Evolutionary conservation across 306 rosid genomes (phyloP).

Genomic region (Benincasa hispida): DNA sequence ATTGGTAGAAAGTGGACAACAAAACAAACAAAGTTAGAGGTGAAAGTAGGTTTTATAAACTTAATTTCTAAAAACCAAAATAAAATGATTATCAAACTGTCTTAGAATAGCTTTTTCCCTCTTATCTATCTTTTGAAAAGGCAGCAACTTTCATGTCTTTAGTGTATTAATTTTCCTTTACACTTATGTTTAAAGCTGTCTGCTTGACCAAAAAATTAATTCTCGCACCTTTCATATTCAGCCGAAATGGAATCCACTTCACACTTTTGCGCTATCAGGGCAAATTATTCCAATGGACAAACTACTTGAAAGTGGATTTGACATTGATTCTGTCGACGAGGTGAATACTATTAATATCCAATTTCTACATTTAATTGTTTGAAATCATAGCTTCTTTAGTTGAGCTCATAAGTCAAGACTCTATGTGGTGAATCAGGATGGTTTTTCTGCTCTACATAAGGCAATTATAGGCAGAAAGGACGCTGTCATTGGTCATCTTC

Average conservation of each 20-base stretch:
- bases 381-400: background rate
- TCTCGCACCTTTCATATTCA: conserved; percentile 17
- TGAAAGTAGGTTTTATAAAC: too few species aligned
- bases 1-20: too few species aligned
- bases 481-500: conserved; percentile 77
- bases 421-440: conserved; percentile 52
- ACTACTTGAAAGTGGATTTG: conserved; percentile 56
- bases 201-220: background rate
- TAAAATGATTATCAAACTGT: too few species aligned
- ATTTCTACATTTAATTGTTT: background rate
- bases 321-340: conserved; percentile 45
- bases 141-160: background rate
- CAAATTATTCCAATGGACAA: conserved; percentile 53
- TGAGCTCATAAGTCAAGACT: conserved; percentile 4
- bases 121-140: background rate
- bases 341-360: conserved; percentile 17
- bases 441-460: conserved; percentile 80
- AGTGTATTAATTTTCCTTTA: background rate
- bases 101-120: background rate
- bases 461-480: conserved; percentile 74
- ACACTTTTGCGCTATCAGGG: conserved; percentile 64
- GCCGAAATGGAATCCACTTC: conserved; percentile 78
- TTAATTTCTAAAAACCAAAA: too few species aligned
- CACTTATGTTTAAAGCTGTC: background rate
- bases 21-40: too few species aligned